Percentiles rank a stretch among this genome's conserved stretches.
phyloP scores from a whole-genome alignment of 139 green algal genomes.

The Tetraselmis chui region DNA sequence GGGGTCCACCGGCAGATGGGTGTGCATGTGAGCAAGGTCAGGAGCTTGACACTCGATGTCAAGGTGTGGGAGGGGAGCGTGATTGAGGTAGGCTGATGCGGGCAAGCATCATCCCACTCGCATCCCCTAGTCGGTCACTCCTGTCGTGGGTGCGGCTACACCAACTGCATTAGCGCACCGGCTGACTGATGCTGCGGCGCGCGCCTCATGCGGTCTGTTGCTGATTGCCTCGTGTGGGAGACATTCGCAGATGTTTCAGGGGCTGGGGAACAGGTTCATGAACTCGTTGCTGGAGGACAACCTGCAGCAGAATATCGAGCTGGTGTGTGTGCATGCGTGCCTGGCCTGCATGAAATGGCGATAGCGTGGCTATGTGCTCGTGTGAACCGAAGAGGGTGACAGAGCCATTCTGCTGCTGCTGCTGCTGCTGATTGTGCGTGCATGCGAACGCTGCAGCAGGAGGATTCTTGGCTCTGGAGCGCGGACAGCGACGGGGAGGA shows the following conservation, averaged over 20 bases:
- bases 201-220: not conserved
- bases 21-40: conserved; percentile 73
- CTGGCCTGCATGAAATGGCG: too few relatives aligned
- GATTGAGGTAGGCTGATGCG: conserved; percentile 7
- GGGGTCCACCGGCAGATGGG: conserved; percentile 83
- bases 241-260: conserved; percentile 51
- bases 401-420: not conserved
- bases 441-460: too few relatives aligned
- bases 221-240: not conserved
- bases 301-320: not conserved
- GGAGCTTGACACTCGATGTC: conserved; percentile 65
- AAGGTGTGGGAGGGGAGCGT: conserved; percentile 49
- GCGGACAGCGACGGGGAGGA: not conserved
- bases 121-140: too few relatives aligned
- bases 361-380: too few relatives aligned
- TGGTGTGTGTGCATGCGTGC: not conserved
- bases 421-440: too few relatives aligned
- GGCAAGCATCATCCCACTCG: not conserved
- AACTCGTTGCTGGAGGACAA: conserved; percentile 38
- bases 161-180: too few relatives aligned
- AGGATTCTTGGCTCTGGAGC: not conserved
- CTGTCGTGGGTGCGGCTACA: too few relatives aligned
- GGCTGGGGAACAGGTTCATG: conserved; percentile 43
- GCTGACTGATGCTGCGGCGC: too few relatives aligned
- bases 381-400: too few relatives aligned